Conservation (phyloP, 1,139 yeast genomes). For the Nakaseomyces kungkrabaensis region DNA sequence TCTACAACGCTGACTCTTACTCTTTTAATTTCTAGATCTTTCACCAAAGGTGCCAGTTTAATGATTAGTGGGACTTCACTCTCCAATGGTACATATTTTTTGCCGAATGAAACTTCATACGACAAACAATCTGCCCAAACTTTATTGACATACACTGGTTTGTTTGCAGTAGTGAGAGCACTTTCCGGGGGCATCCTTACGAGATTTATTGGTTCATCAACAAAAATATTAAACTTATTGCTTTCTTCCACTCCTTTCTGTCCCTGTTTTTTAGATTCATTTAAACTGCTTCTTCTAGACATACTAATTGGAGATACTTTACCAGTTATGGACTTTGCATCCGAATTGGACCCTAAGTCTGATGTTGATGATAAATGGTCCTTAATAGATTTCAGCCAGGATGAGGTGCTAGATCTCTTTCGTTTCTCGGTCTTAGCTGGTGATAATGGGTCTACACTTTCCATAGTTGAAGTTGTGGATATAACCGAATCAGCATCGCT, state of each 20-base stretch:
- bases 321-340: neutral
- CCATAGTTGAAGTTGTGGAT: neutral
- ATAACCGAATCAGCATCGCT: neutral
- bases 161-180: constrained; percentile 62
- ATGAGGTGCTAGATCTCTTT: neutral
- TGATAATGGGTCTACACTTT: neutral
- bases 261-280: neutral
- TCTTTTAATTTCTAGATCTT: constrained; percentile 59
- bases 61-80: constrained; percentile 51
- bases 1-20: constrained; percentile 66
- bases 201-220: constrained; percentile 24
- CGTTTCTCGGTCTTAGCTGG: neutral
- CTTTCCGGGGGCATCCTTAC: constrained; percentile 76
- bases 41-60: constrained; percentile 63
- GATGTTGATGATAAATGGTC: neutral
- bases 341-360: neutral
- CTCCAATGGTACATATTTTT: constrained; percentile 64
- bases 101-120: constrained; percentile 69
- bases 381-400: neutral
- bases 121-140: constrained; percentile 74
- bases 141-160: constrained; percentile 73
- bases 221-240: neutral
- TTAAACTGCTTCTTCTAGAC: neutral
- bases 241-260: neutral
- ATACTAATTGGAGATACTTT: constrained; percentile 1